Evolutionary conservation across 352 stramenopile genomes (phyloP).

Genomic region (Globisporangium paddicum): DNA sequence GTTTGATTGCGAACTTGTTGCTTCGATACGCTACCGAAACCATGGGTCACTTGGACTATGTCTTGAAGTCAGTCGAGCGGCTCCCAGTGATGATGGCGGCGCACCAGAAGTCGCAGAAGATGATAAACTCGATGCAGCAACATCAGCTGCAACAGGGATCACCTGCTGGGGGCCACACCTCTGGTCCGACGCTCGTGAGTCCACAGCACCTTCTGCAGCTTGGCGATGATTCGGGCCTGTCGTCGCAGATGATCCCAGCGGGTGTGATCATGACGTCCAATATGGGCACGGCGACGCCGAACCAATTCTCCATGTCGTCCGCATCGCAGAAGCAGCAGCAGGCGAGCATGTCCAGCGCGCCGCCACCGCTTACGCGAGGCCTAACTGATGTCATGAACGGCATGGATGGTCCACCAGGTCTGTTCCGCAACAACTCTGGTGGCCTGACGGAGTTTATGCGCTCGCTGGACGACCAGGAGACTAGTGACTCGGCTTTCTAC

Average conservation of each 20-base stretch:
- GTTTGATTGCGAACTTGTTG: slow-evolving; percentile 76
- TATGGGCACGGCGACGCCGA: slow-evolving; percentile 34
- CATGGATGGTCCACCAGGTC: slow-evolving; percentile 61
- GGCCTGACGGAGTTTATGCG: slow-evolving; percentile 78
- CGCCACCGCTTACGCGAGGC: slow-evolving; percentile 29
- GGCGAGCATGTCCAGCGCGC: slow-evolving; percentile 22
- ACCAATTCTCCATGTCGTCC: slow-evolving; percentile 50
- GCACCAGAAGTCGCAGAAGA: slow-evolving; percentile 42
- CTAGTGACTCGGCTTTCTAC: slow-evolving; percentile 55
- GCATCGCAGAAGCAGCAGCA: slow-evolving; percentile 23
- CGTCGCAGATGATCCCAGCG: slow-evolving; percentile 47
- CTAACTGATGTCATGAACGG: slow-evolving; percentile 62
- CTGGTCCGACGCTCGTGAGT: slow-evolving; percentile 29
- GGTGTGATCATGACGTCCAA: slow-evolving; percentile 69
- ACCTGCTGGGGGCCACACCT: slow-evolving; percentile 12
- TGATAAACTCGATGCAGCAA: slow-evolving; percentile 32
- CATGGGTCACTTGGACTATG: slow-evolving; percentile 66
- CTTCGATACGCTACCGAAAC: slow-evolving; percentile 79
- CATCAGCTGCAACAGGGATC: slow-evolving; percentile 4
- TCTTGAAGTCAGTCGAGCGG: slow-evolving; percentile 74
- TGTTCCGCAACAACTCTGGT: slow-evolving; percentile 74
- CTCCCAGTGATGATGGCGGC: slow-evolving; percentile 62
- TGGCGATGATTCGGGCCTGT: slow-evolving; percentile 26
- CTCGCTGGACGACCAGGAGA: slow-evolving; percentile 66
- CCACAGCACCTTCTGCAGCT: slow-evolving; percentile 40